These are phyloP conservation scores for Pestalotiopsis fici DNA, from an alignment of 2,329 filamentous ascomycete genomes.

Conservation along the genomic window DNA sequence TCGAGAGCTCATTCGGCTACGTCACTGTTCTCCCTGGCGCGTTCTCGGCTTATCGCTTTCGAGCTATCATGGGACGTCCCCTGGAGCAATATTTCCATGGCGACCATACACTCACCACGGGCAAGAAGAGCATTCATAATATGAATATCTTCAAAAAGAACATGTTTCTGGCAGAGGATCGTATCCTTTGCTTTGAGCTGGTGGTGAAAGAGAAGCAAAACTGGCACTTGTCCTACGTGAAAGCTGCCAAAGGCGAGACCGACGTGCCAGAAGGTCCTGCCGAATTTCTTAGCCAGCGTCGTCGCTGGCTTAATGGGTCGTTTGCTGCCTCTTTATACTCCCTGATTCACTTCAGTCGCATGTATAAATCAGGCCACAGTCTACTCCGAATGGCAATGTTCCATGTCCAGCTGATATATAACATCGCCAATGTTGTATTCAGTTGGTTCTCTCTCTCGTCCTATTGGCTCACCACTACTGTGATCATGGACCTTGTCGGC, in stretches of 20 bases:
- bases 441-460: slow-evolving; percentile 89
- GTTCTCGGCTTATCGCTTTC: slow-evolving; percentile 97
- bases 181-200: slow-evolving; percentile 98
- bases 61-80: slow-evolving; percentile 96
- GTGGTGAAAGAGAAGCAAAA: slow-evolving; percentile 98
- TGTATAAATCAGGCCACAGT: slow-evolving; percentile 99
- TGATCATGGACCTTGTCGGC: slow-evolving; percentile 97
- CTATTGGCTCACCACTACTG: slow-evolving; percentile 94
- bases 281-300: slow-evolving; percentile 96
- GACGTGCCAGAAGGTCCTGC: slow-evolving; percentile 96
- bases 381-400: slow-evolving; percentile 98
- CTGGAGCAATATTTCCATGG: slow-evolving; percentile 99
- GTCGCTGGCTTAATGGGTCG: slow-evolving; percentile 98
- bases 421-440: slow-evolving; percentile 83
- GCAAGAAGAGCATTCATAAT: slow-evolving; percentile 98
- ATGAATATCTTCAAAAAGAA: slow-evolving; percentile 99
- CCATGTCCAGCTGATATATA: slow-evolving; percentile 95
- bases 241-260: slow-evolving; percentile 97
- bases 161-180: slow-evolving; percentile 99
- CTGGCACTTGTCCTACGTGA: slow-evolving; percentile 98
- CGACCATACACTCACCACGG: slow-evolving; percentile 95
- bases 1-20: slow-evolving; percentile 97
- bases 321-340: slow-evolving; percentile 97
- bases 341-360: slow-evolving; percentile 95
- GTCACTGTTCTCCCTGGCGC: slow-evolving; percentile 97